phyloP scores from a whole-genome alignment of 257 asterid species.

The Nyctanthes arbortristis region DNA sequence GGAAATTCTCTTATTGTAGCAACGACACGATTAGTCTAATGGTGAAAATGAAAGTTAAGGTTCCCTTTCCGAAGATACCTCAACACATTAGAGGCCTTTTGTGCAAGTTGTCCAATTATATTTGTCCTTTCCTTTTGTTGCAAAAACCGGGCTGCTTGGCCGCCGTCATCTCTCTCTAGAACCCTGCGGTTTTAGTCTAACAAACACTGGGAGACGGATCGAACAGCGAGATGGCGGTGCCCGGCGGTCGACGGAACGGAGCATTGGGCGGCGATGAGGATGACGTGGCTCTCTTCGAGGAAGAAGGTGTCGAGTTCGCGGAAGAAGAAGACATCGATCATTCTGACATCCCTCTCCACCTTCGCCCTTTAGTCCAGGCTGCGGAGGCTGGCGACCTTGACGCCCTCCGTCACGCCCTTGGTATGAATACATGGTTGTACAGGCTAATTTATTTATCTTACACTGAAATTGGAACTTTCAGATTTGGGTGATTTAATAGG shows the following conservation, averaged over 20 bases:
- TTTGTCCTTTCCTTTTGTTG: no score
- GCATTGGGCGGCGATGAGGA: constrained; percentile 58
- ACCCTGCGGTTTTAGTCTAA: no score
- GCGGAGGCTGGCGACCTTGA: constrained; percentile 66
- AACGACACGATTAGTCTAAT: no score
- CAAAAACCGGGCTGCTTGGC: no score
- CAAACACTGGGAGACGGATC: constrained; percentile 8
- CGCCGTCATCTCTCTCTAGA: no score
- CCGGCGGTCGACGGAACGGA: constrained; percentile 57
- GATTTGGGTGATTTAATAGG: background rate
- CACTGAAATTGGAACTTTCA: background rate
- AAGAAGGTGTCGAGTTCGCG: constrained; percentile 47
- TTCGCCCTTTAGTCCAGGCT: constrained; percentile 75
- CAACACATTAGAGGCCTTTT: no score
- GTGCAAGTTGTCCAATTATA: no score
- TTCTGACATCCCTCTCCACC: constrained; percentile 65
- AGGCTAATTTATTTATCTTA: background rate
- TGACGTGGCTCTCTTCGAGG: constrained; percentile 58
- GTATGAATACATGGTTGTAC: constrained; percentile 35
- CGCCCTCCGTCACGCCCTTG: constrained; percentile 75
- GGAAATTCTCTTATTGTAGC: no score
- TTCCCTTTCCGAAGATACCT: no score
- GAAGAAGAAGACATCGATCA: constrained; percentile 47
- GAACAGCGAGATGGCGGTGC: constrained; percentile 65
- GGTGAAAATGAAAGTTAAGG: no score